Base-by-base conservation (phyloP, 2,329 filamentous ascomycete genomes). In the Beauveria bassiana region DNA sequence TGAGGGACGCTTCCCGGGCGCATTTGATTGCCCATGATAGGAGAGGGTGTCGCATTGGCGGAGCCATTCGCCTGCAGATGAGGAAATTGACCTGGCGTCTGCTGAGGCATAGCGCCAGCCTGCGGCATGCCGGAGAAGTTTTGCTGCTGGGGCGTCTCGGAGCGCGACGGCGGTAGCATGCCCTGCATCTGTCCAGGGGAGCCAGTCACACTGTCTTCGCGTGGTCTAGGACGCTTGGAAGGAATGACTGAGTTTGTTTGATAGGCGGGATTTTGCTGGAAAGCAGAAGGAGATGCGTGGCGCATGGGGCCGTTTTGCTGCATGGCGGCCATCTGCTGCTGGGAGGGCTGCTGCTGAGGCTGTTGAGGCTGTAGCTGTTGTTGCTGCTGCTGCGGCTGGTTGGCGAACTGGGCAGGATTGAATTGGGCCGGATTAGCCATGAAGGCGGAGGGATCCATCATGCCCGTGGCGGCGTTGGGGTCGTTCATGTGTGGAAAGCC, bases 91-190 rank as follows among this genome's bases (percentile, higher is more conserved):
- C 79, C 77, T 57, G 85, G 82, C 66, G 83, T 84, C 70, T 84
- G 84, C 69, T 81, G 83, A 54, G 80, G 80, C 73, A 87, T 86
- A 65, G 79, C 77, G 69, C 83, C 84, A 68, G 82, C 84, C 63
- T 81, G 82, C 71, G 87, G 89, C 73, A 88, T 93, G 66, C 85
- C 86, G 31, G 87, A 80, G 68, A 87, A 93, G 58, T 83, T 82
- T 65, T 86, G 83, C 71, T 93, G 90, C 69, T 91, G 90, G 40
- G 93, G 93, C 34, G 93, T 98, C 72, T 96, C 93, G 68, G 93
- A 93, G 75, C 93, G 90, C 75, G 93, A 96, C 26, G 85, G 86
- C 54, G 90, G 89, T 34, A 91, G 76, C 76, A 89, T 89, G 66
- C 85, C 85, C 5, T 88, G 84, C 61, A 88, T 86, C 71, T 88